phyloP scores from a whole-genome alignment of 2,329 filamentous ascomycete genomes.

The Cercospora brassicicola region DNA sequence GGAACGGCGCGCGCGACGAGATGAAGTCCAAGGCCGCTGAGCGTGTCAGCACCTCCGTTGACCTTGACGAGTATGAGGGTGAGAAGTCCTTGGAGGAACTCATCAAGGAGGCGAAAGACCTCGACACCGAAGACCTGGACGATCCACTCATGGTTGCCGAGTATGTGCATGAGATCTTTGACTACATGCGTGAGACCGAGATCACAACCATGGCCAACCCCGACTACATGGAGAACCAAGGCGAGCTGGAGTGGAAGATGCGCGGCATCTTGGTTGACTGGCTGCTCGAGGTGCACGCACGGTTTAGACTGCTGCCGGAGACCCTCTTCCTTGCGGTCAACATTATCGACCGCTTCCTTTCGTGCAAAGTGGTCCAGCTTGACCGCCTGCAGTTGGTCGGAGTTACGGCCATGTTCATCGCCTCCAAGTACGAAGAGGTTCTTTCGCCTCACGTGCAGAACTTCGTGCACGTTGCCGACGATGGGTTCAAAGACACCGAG shows the following conservation, averaged over 20 bases:
- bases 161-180: conserved; percentile 95
- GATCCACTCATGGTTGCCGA: conserved; percentile 98
- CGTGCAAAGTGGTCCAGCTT: conserved; percentile 89
- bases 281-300: conserved; percentile 96
- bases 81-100: conserved; percentile 40
- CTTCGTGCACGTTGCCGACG: conserved; percentile 94
- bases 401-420: conserved; percentile 99
- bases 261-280: conserved; percentile 96
- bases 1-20: conserved; percentile 41
- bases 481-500: conserved; percentile 91
- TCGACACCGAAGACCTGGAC: conserved; percentile 84
- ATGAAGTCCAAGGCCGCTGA: conserved; percentile 50
- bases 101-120: conserved; percentile 55
- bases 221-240: conserved; percentile 92
- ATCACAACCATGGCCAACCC: conserved; percentile 79
- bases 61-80: conserved; percentile 40
- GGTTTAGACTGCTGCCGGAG: conserved; percentile 92
- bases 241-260: conserved; percentile 97
- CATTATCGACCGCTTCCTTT: conserved; percentile 97
- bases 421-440: conserved; percentile 98
- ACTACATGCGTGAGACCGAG: conserved; percentile 88
- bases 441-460: conserved; percentile 94
- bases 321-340: conserved; percentile 96
- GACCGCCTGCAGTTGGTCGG: conserved; percentile 95
- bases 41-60: conserved; percentile 39